A percentile compares a stretch with the other conserved stretches of the same genome.
Conservation (phyloP, 306 rosid species). For the Cajanus cajan region DNA sequence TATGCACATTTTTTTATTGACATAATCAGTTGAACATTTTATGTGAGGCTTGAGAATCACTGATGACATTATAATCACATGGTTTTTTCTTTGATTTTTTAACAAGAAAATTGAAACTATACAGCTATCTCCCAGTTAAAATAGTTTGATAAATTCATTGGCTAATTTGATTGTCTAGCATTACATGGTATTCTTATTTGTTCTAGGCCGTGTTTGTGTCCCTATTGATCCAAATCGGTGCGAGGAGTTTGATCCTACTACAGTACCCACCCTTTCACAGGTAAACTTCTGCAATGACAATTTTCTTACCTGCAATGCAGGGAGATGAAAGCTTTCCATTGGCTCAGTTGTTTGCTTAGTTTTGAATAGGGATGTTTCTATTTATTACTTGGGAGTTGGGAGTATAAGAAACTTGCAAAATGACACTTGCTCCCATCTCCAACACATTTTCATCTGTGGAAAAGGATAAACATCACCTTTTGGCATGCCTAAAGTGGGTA, state of each 20-base stretch:
- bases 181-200: constrained; percentile 29
- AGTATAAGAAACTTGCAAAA: background rate
- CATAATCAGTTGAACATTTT: background rate
- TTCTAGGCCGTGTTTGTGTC: constrained; percentile 73
- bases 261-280: constrained; percentile 77
- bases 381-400: background rate
- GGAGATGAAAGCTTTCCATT: background rate
- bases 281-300: constrained; percentile 37
- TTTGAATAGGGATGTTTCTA: background rate
- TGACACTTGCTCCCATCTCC: background rate
- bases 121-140: background rate
- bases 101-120: background rate
- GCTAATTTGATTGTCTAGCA: constrained; percentile 3
- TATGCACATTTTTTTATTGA: background rate
- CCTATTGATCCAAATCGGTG: constrained; percentile 80
- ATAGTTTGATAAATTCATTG: background rate
- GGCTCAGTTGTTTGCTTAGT: constrained; percentile 5
- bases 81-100: background rate
- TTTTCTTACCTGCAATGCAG: constrained; percentile 9
- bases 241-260: constrained; percentile 81
- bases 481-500: background rate
- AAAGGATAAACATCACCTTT: background rate
- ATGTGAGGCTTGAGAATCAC: background rate
- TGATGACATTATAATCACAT: background rate
- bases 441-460: background rate